Conservation (phyloP, 306 rosid species). For the Datisca glomerata region DNA sequence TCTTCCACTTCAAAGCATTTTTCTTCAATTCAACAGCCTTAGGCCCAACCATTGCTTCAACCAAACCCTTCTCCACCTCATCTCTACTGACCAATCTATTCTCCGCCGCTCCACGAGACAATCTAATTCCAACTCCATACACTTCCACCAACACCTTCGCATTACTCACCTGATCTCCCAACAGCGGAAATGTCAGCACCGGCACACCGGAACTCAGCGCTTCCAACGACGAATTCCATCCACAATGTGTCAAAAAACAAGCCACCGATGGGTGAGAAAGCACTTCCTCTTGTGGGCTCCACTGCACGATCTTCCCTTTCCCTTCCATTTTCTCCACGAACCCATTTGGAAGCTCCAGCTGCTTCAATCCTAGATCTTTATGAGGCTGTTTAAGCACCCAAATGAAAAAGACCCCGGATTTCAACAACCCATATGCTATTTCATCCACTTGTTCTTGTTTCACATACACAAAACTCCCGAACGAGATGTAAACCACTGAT, state of each 20-base stretch:
- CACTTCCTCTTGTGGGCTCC: no score
- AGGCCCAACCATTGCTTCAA: slow-evolving; percentile 29
- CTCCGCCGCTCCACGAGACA: no score
- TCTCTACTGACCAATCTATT: slow-evolving; percentile 25
- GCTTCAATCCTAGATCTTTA: background rate
- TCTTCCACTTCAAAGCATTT: slow-evolving; percentile 34
- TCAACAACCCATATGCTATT: no score
- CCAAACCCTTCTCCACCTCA: slow-evolving; percentile 26
- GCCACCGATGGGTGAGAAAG: no score
- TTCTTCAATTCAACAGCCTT: slow-evolving; percentile 36
- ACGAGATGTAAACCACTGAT: slow-evolving; percentile 21
- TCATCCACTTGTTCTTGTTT: no score
- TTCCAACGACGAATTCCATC: no score
- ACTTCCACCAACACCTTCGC: slow-evolving; percentile 31
- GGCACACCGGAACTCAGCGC: no score
- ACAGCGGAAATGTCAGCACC: no score
- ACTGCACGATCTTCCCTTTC: slow-evolving; percentile 12
- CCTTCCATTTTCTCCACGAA: slow-evolving; percentile 5
- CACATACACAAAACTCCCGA: slow-evolving; percentile 14
- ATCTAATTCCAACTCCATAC: slow-evolving; percentile 28
- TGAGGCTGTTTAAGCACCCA: slow-evolving; percentile 11
- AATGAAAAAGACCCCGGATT: no score
- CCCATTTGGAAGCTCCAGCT: slow-evolving; percentile 9
- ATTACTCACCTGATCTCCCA: slow-evolving; percentile 31
- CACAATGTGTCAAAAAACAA: no score